These are phyloP conservation scores for Arctium lappa DNA, from an alignment of 129 eudicot species.

Conservation along the genomic window DNA sequence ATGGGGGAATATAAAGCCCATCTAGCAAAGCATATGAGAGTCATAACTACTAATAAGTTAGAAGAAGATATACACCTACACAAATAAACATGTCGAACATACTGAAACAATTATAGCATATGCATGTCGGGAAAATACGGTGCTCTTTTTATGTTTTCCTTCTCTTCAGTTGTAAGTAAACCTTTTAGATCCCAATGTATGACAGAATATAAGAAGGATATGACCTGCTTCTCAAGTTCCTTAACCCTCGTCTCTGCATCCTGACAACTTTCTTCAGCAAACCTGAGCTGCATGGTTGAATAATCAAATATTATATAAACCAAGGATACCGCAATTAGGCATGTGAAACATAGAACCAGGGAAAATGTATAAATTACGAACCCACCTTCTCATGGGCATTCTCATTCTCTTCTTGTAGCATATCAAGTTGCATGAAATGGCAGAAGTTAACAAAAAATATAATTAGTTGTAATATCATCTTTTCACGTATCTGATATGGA, in stretches of 20 bases:
- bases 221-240: conserved; percentile 99
- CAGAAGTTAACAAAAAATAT: conserved; percentile 13
- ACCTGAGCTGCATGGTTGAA: conserved; percentile 56
- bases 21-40: conserved; percentile 10
- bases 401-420: conserved; percentile 95
- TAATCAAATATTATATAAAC: conserved; percentile 5
- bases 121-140: too few relatives aligned
- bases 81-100: too few relatives aligned
- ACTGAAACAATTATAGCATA: too few relatives aligned
- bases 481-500: neutral
- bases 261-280: conserved; percentile 82
- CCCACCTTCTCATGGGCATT: conserved; percentile 71
- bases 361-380: neutral
- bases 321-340: neutral
- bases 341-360: neutral
- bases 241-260: conserved; percentile 90
- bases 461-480: conserved; percentile 11
- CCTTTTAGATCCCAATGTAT: too few relatives aligned
- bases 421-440: conserved; percentile 72
- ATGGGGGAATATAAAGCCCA: neutral
- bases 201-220: neutral
- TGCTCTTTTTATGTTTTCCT: too few relatives aligned
- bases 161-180: too few relatives aligned
- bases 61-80: too few relatives aligned
- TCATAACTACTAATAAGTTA: neutral